Base-by-base conservation (phyloP, 805 yeast genomes). In the Metschnikowia anglica region DNA sequence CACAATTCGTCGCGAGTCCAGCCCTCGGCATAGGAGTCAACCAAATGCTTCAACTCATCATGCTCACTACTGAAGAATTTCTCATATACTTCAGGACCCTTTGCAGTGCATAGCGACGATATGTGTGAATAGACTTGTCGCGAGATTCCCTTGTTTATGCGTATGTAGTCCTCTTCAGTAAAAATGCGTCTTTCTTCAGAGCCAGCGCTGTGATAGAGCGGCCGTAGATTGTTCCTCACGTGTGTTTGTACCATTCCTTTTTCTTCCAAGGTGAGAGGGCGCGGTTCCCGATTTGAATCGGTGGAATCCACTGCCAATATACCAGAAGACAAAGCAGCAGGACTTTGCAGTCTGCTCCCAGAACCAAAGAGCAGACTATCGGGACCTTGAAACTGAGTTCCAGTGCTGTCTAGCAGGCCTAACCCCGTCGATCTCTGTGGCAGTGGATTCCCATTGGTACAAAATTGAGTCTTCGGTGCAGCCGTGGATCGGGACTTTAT, bases 91-190 rank as follows among this genome's bases (percentile, higher is more conserved):
- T 32, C 37, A 7, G 32, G 25, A 16, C 47, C 51, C 4, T 46
- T 35, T 4, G 44, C 44, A n/a, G 36, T 29, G 31, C 43, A 37
- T 42, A 49, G 36, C n/a, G 49, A 20, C 21, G 55, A 35, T 13
- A 69, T 56, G 5, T 60, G 55, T 15, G 62, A 62, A 57, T 87
- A 86, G 15, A 85, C 59, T 32, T 66, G 64, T 39, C 87, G 69
- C 11, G 90, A 83, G 5, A 85, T 80, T 3, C 63, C 63, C 62
- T 77, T 78, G 61, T 86, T 86, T 41, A 85, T 71, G 12, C 59
- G 60, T 3, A 88, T 83, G 56, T 81, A 87, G 38, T 61, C 63
- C 9, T 53, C 55, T 47, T 70, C 73, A 3, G 61, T 41, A 4
- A 44, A 50, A 11, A 68, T 67, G 12, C 27, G 30, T 4, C 21